Base-by-base conservation (phyloP, 768 basidiomycete species). In the Coprinopsis cinerea region DNA sequence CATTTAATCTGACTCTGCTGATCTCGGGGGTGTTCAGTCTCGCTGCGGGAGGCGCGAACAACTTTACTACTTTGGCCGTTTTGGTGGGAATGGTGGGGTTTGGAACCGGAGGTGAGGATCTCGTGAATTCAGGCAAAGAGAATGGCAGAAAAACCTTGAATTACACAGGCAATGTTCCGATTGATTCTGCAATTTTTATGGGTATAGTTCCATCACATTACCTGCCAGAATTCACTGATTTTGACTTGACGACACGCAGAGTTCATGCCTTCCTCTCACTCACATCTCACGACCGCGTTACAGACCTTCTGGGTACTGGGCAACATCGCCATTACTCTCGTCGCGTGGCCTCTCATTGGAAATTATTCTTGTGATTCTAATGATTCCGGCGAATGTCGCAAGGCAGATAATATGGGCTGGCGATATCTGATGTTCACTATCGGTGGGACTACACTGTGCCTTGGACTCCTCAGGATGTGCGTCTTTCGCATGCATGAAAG, bases 391-490 rank as follows among this genome's bases (percentile, higher is more conserved):
- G n/a, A n/a, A n/a, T 76, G 80, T 60, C 65, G 72, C 5, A 70
- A 71, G 22, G 66, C 71, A 1, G 71, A 76, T 3, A 88, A 89
- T 53, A 62, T 76, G 64, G 86, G 86, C 17, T 89, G 87, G 87
- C 73, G 87, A 23, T 87, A 87, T 61, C 81, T 86, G 60, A 67
- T 86, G n/a, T 84, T 77, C 60, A 65, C 76, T 18, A 80, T 88
- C 72, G 85, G 86, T 4, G 86, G 82, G 0, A 59, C 87, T 27
- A 85, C 85, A 67, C 67, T 88, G 48, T 15, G 81, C 32, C 67
- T 85, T 35, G 86, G 78, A 71, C 54, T 69, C 11, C 60, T 83
- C 20, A 81, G 83, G 20, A 82, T 83, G 67, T 78, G 83, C 64
- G 61, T 80, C 47, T 87, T 89, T 70, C 66, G 77, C 41, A 71